These are phyloP conservation scores for Chionographis japonica DNA, from an alignment of 106 monocot species.

Conservation along the genomic window DNA sequence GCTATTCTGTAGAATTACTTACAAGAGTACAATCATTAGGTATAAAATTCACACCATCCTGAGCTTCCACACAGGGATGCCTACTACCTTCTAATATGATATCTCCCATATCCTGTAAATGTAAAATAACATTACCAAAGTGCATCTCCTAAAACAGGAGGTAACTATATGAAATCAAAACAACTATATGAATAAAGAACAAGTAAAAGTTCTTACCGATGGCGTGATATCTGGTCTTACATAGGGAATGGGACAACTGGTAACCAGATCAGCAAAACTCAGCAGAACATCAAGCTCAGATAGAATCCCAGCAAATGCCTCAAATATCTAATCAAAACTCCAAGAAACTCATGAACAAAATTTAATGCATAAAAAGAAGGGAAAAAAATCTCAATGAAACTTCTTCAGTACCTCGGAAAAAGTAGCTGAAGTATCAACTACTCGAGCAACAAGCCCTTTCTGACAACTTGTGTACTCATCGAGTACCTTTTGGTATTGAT, in stretches of 20 bases:
- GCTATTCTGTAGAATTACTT: constrained; percentile 20
- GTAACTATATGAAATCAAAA: not conserved
- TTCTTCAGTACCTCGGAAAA: constrained; percentile 73
- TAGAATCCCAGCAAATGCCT: constrained; percentile 53
- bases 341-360: not conserved
- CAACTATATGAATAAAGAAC: constrained; percentile 3
- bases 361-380: not conserved
- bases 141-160: not conserved
- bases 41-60: constrained; percentile 95
- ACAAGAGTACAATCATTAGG: constrained; percentile 95
- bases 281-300: constrained; percentile 91
- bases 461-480: constrained; percentile 72
- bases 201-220: constrained; percentile 46
- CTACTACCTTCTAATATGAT: constrained; percentile 91
- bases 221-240: constrained; percentile 76
- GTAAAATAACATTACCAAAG: constrained; percentile 3
- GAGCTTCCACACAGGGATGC: constrained; percentile 98
- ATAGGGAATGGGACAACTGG: constrained; percentile 80
- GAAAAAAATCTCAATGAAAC: not conserved
- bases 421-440: constrained; percentile 66
- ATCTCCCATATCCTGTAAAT: constrained; percentile 80
- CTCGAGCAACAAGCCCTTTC: constrained; percentile 66
- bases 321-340: constrained; percentile 57
- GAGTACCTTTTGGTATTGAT: constrained; percentile 70
- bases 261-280: constrained; percentile 89